Evolutionary conservation across 2,329 filamentous ascomycete species (phyloP).

Genomic region (Pseudonectria foliicola): DNA sequence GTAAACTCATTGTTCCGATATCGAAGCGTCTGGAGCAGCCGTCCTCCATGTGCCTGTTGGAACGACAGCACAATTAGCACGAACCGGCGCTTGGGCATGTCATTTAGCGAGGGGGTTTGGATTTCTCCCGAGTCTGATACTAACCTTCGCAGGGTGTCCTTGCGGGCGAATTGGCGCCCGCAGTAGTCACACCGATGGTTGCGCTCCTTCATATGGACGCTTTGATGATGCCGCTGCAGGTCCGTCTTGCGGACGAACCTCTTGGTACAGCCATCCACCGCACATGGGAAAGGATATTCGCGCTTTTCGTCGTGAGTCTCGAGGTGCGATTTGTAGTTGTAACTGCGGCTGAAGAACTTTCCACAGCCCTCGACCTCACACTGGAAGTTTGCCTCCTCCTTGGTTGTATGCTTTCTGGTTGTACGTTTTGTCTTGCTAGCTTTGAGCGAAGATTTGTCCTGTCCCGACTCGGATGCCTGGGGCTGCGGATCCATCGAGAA

Average conservation of each 20-base stretch:
- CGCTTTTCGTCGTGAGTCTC: constrained; percentile 73
- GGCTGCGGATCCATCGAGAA: constrained; percentile 14
- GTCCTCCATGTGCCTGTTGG: constrained; percentile 67
- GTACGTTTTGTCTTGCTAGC: constrained; percentile 25
- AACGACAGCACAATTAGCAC: constrained; percentile 2
- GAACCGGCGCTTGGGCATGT: background rate
- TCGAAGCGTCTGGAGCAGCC: constrained; percentile 65
- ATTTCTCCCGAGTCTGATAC: constrained; percentile 11
- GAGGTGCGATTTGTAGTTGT: constrained; percentile 83
- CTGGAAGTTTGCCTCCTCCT: constrained; percentile 63
- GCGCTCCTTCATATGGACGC: constrained; percentile 66
- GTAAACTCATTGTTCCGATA: constrained; percentile 44
- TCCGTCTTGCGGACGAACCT: constrained; percentile 80
- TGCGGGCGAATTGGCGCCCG: constrained; percentile 64
- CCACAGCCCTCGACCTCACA: constrained; percentile 65
- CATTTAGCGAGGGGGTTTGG: background rate
- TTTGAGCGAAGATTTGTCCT: constrained; percentile 17
- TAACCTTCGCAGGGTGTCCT: constrained; percentile 76
- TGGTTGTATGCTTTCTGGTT: constrained; percentile 51
- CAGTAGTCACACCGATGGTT: constrained; percentile 67
- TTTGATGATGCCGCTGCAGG: constrained; percentile 54
- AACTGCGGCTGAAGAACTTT: constrained; percentile 72
- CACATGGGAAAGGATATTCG: constrained; percentile 64
- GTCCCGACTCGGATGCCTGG: constrained; percentile 13
- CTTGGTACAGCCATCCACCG: constrained; percentile 57